Base-by-base conservation (phyloP, 768 basidiomycete genomes). In the Mycena metata region DNA sequence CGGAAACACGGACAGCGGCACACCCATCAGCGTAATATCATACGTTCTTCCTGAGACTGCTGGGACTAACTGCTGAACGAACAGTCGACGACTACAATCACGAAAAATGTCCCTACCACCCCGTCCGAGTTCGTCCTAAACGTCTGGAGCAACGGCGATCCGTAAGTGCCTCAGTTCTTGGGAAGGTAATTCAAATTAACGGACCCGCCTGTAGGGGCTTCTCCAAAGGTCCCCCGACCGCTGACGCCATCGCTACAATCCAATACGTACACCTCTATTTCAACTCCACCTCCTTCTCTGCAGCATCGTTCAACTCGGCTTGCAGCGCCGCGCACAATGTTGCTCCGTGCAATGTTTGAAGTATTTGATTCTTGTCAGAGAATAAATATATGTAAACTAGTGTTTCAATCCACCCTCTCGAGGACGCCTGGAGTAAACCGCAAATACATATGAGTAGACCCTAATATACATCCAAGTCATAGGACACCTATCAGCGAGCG, bases 191-290 rank as follows among this genome's bases (percentile, higher is more conserved):
- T 19, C 17, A 9, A 10, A 39, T 39, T 19, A 23, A 9, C 26
- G 39, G 16, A 36, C 6, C 39, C 12, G 15, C 11, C 19, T 36
- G 21, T 11, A 69, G 67, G 4, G 12, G 35, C 46, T 72, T 59
- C 42, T 67, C 64, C 36, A 63, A 69, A 45, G 71, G 71, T 1
- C 71, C 71, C 11, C 71, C 68, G 21, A 72, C 60, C 21, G 55
- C 65, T 1, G 62, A 72, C 24, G 60, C 71, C 8, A 69, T 67
- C 39, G 71, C 71, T 4, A 64, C 68, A 1, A 65, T 72, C 64
- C 56, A 72, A 23, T 67, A 63, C 21, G 47, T 66, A 23, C 61
- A 72, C 42, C 45, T 72, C 24, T 72, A 72, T 23, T 72, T 72
- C 62, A 72, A 72, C 54, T 72, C 71, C 45, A 72, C 65, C 12